A percentile compares a stretch with the other conserved stretches of the same genome.
Evolutionary conservation across 2,329 filamentous ascomycete genomes (phyloP).

Genomic region (Phyllosticta capitalensis): DNA sequence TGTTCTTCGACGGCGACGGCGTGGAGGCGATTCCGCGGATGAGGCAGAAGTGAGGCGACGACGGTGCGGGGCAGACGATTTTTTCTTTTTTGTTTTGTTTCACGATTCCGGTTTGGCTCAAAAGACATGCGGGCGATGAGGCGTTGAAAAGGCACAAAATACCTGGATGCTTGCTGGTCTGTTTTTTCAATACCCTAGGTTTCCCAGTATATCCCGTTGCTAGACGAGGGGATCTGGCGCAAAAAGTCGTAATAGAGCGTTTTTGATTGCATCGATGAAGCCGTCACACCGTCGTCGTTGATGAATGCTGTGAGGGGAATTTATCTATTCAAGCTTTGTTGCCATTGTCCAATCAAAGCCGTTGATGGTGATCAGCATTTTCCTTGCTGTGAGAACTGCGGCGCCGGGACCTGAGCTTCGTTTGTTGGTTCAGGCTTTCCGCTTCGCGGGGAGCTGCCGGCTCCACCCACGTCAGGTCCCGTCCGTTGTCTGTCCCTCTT

Average conservation of each 20-base stretch:
- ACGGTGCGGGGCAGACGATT: background rate
- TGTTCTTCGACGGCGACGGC: slow-evolving; percentile 7
- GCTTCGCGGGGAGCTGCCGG: background rate
- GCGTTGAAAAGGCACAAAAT: too few relatives aligned
- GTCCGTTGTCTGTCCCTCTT: background rate
- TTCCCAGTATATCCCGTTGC: too few relatives aligned
- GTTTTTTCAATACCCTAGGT: too few relatives aligned
- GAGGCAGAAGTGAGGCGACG: background rate
- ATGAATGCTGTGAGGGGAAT: too few relatives aligned
- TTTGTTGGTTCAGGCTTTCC: background rate
- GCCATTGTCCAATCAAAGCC: too few relatives aligned
- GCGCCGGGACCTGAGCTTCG: background rate
- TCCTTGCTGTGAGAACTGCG: background rate
- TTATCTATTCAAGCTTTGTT: background rate
- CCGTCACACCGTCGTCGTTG: too few relatives aligned
- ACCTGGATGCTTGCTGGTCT: too few relatives aligned
- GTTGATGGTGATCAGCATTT: background rate
- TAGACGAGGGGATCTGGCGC: too few relatives aligned
- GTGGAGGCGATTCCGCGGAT: background rate
- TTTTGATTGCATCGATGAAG: too few relatives aligned
- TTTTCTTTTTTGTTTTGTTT: background rate
- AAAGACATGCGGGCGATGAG: too few relatives aligned
- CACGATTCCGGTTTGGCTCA: too few relatives aligned
- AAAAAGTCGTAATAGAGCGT: too few relatives aligned
- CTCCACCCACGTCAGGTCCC: background rate